Conservation (phyloP, 2,329 filamentous ascomycete species). For the Exophiala mesophila region DNA sequence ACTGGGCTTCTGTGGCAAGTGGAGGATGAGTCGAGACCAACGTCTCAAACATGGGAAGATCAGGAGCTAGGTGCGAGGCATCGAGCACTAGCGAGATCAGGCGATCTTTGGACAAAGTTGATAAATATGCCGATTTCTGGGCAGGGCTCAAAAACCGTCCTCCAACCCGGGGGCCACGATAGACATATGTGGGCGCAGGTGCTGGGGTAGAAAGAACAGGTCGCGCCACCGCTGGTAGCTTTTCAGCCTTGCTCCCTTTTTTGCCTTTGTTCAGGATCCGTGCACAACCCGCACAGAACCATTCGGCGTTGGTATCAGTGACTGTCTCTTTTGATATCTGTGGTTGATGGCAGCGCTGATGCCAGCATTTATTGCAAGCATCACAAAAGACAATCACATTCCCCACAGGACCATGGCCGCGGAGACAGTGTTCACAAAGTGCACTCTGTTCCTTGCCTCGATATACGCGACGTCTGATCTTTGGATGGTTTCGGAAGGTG, state of each 20-base stretch:
- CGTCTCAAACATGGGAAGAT: slow-evolving; percentile 25
- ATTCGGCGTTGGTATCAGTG: slow-evolving; percentile 60
- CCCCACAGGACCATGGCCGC: slow-evolving; percentile 64
- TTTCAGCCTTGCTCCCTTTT: slow-evolving; percentile 19
- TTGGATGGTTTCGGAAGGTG: slow-evolving; percentile 34
- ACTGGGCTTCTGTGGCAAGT: slow-evolving; percentile 16
- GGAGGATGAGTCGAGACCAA: slow-evolving; percentile 12
- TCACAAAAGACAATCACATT: slow-evolving; percentile 86
- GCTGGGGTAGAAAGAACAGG: slow-evolving; percentile 1
- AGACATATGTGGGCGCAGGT: slow-evolving; percentile 9
- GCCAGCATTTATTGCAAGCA: slow-evolving; percentile 72
- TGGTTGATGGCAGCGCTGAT: slow-evolving; percentile 76
- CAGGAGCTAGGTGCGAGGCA: slow-evolving; percentile 24
- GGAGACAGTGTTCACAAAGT: slow-evolving; percentile 67
- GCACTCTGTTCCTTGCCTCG: slow-evolving; percentile 40
- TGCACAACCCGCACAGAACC: slow-evolving; percentile 64
- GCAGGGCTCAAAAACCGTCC: slow-evolving; percentile 15
- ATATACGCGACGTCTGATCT: slow-evolving; percentile 55
- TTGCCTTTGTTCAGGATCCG: slow-evolving; percentile 27
- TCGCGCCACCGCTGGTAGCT: slow-evolving; percentile 1
- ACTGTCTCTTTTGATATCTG: slow-evolving; percentile 66
- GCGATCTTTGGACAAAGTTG: slow-evolving; percentile 23
- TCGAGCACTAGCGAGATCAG: slow-evolving; percentile 24
- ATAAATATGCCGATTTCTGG: slow-evolving; percentile 23
- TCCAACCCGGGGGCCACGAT: slow-evolving; percentile 19